These are phyloP conservation scores for Corylus americana DNA, from an alignment of 306 rosid species.

Conservation along the genomic window DNA sequence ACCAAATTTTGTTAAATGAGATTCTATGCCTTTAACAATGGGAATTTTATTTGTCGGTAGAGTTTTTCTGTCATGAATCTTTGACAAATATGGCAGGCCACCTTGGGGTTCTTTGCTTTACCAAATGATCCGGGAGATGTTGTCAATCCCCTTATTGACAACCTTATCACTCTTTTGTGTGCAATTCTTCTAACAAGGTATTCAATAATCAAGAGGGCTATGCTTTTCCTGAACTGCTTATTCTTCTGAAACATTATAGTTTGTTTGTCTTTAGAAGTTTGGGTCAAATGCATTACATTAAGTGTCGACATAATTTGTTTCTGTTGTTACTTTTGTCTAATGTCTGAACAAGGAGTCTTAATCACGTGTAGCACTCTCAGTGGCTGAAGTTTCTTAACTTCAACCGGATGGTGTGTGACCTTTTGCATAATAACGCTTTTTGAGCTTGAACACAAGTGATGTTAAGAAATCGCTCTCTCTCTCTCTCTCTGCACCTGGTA, in stretches of 20 bases:
- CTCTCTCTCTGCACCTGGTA: background rate
- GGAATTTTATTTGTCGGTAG: background rate
- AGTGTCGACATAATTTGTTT: background rate
- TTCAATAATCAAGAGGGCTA: constrained; percentile 9
- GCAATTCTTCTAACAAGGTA: constrained; percentile 98
- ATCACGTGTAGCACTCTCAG: background rate
- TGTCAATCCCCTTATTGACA: constrained; percentile 76
- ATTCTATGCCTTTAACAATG: background rate
- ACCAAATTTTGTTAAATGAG: constrained; percentile 6
- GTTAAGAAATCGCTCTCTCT: background rate
- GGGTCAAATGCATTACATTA: background rate
- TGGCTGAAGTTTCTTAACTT: background rate
- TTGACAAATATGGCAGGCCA: constrained; percentile 71
- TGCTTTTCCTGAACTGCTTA: constrained; percentile 3
- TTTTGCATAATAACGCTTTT: background rate
- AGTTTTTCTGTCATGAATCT: constrained; percentile 29
- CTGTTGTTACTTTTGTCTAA: background rate
- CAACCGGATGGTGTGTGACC: background rate
- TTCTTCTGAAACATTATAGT: constrained; percentile 20
- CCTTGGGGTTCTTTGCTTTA: constrained; percentile 92
- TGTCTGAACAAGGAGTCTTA: background rate
- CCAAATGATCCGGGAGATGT: constrained; percentile 89
- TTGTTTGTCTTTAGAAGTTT: constrained; percentile 1
- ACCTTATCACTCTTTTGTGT: constrained; percentile 87
- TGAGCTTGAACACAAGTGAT: background rate